Evolutionary conservation across 768 basidiomycete genomes (phyloP).

Genomic region (Psilocybe tampanensis): DNA sequence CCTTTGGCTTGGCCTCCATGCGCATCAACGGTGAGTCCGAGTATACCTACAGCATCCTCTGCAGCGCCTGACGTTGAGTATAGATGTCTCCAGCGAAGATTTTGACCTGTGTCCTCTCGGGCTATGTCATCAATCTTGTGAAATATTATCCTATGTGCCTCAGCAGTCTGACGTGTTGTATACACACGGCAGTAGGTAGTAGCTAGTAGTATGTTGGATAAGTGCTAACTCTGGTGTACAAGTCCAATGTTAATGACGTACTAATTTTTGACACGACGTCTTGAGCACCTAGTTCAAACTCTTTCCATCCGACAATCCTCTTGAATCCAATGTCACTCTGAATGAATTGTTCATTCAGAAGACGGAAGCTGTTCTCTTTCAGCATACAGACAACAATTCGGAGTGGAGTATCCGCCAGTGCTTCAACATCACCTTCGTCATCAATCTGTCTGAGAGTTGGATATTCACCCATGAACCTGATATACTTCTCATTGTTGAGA

Average conservation of each 20-base stretch:
- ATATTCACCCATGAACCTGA: not conserved
- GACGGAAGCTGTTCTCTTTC: conserved; percentile 16
- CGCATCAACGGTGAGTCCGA: conserved; percentile 12
- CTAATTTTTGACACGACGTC: not conserved
- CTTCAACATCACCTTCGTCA: too few species aligned
- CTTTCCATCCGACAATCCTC: conserved; percentile 25
- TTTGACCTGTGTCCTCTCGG: conserved; percentile 8
- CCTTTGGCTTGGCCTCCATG: conserved; percentile 22
- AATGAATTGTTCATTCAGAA: conserved; percentile 20
- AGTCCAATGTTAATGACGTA: not conserved
- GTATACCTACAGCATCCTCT: not conserved
- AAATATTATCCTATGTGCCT: conserved; percentile 13
- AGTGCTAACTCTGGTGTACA: too few species aligned
- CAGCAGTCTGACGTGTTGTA: conserved; percentile 8
- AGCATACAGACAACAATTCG: conserved; percentile 29
- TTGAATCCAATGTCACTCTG: conserved; percentile 32
- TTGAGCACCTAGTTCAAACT: conserved; percentile 23
- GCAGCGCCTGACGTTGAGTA: not conserved
- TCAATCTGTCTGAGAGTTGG: not conserved
- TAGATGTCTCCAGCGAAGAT: conserved; percentile 14
- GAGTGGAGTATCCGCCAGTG: too few species aligned
- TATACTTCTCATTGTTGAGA: conserved; percentile 14
- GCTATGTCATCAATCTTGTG: conserved; percentile 13
- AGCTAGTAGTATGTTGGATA: not conserved
- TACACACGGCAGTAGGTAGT: conserved; percentile 14